Percentiles rank a stretch among this genome's conserved stretches.
Evolutionary conservation across 805 yeast genomes (phyloP).

Genomic region (Pichia exigua): DNA sequence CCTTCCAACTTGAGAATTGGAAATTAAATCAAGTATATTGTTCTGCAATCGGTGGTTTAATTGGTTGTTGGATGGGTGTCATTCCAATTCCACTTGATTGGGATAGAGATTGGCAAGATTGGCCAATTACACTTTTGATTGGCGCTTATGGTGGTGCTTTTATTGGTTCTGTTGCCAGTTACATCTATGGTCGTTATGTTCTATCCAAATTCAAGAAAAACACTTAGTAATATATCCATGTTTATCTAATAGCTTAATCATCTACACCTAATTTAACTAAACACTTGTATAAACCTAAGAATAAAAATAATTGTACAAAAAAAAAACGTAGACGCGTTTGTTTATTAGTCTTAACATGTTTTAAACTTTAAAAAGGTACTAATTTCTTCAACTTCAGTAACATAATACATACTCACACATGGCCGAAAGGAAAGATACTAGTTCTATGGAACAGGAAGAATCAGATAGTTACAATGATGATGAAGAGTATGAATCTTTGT

Average conservation of each 20-base stretch:
- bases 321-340: not conserved
- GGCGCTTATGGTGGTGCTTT: conserved; percentile 75
- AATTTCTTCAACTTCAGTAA: too few species aligned
- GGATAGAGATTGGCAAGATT: conserved; percentile 95
- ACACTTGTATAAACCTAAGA: not conserved
- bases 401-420: not conserved
- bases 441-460: not conserved
- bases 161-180: conserved; percentile 36
- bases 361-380: too few species aligned
- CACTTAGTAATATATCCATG: not conserved
- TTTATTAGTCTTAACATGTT: too few species aligned
- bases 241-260: too few species aligned
- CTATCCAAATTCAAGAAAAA: conserved; percentile 1
- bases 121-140: conserved; percentile 83
- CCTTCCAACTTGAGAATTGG: conserved; percentile 25
- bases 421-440: not conserved
- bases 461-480: not conserved
- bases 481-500: not conserved
- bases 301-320: too few species aligned
- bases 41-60: conserved; percentile 33
- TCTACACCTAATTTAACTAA: not conserved
- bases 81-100: conserved; percentile 92
- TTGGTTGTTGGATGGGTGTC: conserved; percentile 91
- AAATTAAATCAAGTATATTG: conserved; percentile 29
- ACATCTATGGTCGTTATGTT: conserved; percentile 11